These are phyloP conservation scores for Wolfiporia cocos DNA, from an alignment of 1,284 basidiomycete genomes.

Conservation along the genomic window DNA sequence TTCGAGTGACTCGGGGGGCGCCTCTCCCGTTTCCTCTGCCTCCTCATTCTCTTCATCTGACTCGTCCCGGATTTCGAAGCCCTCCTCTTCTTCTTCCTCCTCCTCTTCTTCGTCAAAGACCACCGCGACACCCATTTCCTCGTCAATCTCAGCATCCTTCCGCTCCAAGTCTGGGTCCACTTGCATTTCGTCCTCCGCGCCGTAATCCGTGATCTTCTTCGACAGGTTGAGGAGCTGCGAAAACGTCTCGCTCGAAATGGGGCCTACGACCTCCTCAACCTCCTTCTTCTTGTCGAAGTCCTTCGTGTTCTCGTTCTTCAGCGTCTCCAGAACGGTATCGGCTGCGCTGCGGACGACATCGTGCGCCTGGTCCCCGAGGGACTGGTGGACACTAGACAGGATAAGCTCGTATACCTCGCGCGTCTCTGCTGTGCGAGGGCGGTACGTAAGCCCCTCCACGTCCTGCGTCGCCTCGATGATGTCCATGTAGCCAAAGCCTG, in stretches of 20 bases:
- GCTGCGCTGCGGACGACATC: constrained; percentile 95
- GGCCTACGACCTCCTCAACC: constrained; percentile 77
- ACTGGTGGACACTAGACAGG: constrained; percentile 75
- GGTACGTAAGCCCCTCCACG: constrained; percentile 89
- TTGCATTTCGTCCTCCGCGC: constrained; percentile 77
- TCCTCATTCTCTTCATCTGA: constrained; percentile 74
- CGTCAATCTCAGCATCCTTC: constrained; percentile 82
- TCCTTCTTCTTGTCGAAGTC: constrained; percentile 99
- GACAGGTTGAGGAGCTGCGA: constrained; percentile 82
- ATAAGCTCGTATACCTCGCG: constrained; percentile 94
- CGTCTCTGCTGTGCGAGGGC: constrained; percentile 91
- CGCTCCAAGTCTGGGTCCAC: constrained; percentile 71
- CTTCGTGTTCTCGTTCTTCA: constrained; percentile 89
- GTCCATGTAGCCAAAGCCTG: constrained; percentile 76
- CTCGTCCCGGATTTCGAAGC: constrained; percentile 75
- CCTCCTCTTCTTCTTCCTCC: constrained; percentile 86
- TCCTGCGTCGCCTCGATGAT: constrained; percentile 92
- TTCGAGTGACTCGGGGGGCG: constrained; percentile 37
- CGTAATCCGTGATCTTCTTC: constrained; percentile 97
- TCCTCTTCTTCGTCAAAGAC: constrained; percentile 96
- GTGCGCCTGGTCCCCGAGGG: constrained; percentile 92
- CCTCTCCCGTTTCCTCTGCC: constrained; percentile 44
- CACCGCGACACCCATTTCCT: constrained; percentile 92
- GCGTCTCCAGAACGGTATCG: constrained; percentile 83
- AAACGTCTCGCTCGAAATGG: constrained; percentile 73